Conservation (phyloP, 208 protist species). For the Plasmodiophora brassicae region DNA sequence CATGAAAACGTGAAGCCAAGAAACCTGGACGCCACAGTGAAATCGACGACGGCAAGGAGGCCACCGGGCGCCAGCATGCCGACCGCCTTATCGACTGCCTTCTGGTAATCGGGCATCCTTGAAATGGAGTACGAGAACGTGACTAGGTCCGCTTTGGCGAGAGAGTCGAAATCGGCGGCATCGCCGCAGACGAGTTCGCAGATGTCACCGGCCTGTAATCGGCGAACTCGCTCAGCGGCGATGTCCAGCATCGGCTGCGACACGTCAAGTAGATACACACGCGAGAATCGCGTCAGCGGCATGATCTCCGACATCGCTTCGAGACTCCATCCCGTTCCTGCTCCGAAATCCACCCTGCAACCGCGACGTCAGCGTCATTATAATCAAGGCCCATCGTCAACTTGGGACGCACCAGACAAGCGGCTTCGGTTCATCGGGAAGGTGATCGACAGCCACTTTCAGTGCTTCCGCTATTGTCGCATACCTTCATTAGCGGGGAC, state of each 20-base stretch:
- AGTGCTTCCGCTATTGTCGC: too few species aligned
- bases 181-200: too few species aligned
- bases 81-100: not conserved
- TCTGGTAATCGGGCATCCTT: not conserved
- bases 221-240: not conserved
- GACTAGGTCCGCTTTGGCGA: not conserved
- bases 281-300: not conserved
- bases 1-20: too few species aligned
- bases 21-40: not conserved
- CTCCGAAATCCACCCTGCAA: not conserved
- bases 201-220: too few species aligned
- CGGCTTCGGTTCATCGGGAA: not conserved
- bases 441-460: not conserved
- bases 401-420: not conserved
- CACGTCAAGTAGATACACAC: not conserved
- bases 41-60: not conserved
- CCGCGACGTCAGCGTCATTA: not conserved
- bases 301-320: not conserved
- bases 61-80: not conserved
- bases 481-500: too few species aligned
- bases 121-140: constrained; percentile 25
- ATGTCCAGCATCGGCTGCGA: not conserved
- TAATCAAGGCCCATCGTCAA: not conserved
- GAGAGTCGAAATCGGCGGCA: too few species aligned
- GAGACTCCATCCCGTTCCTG: not conserved